These are phyloP conservation scores for Emmonsia crescens DNA, from an alignment of 2,329 filamentous ascomycete genomes.

Conservation along the genomic window DNA sequence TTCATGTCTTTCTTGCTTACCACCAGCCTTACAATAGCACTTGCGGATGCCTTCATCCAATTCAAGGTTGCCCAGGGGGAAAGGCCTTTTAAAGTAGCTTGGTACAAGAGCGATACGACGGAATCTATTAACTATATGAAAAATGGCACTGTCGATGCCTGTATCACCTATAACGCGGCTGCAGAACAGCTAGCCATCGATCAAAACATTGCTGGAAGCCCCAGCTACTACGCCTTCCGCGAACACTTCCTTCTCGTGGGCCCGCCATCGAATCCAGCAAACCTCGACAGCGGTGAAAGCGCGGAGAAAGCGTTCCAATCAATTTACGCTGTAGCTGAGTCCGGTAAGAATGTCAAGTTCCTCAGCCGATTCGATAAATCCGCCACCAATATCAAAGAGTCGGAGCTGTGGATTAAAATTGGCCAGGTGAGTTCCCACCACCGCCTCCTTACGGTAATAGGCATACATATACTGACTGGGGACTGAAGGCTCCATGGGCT, in stretches of 20 bases:
- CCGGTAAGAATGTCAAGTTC: too few relatives aligned
- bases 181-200: conserved; percentile 37
- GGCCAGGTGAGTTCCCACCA: too few relatives aligned
- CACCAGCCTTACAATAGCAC: conserved; percentile 12
- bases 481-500: background rate
- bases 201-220: conserved; percentile 26
- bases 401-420: too few relatives aligned
- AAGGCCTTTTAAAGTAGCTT: conserved; percentile 33
- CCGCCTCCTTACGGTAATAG: too few relatives aligned
- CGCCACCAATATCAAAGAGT: too few relatives aligned
- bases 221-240: conserved; percentile 35
- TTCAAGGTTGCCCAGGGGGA: conserved; percentile 20
- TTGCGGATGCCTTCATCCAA: conserved; percentile 31
- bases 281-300: background rate
- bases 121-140: conserved; percentile 37
- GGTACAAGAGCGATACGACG: conserved; percentile 38
- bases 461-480: background rate
- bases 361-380: too few relatives aligned
- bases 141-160: conserved; percentile 31
- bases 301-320: too few relatives aligned
- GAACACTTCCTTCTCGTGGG: too few relatives aligned
- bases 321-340: too few relatives aligned
- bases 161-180: conserved; percentile 36
- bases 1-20: background rate
- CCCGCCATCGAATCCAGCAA: too few relatives aligned